These are phyloP conservation scores for Clavispora phyllophila DNA, from an alignment of 805 yeast species.

Conservation along the genomic window DNA sequence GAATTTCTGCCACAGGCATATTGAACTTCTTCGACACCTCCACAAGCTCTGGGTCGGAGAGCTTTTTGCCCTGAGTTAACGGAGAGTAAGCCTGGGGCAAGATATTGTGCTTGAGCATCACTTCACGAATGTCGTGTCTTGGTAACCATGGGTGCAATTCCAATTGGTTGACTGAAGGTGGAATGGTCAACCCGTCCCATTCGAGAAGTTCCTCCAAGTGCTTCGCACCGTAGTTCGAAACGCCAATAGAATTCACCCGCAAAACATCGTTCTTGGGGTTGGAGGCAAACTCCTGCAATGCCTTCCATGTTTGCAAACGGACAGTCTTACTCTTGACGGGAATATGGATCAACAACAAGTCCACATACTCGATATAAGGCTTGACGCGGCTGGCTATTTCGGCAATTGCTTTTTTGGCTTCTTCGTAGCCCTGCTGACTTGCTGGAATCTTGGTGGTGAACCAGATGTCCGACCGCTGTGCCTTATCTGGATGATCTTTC, in stretches of 20 bases:
- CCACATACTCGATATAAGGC: slow-evolving; percentile 32
- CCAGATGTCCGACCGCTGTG: slow-evolving; percentile 29
- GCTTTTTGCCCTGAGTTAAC: slow-evolving; percentile 56
- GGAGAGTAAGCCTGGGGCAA: slow-evolving; percentile 78
- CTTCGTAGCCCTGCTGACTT: slow-evolving; percentile 38
- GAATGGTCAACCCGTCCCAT: slow-evolving; percentile 46
- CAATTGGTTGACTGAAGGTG: slow-evolving; percentile 72
- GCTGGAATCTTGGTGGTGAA: slow-evolving; percentile 33
- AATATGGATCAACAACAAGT: slow-evolving; percentile 44
- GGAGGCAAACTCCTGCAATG: slow-evolving; percentile 66
- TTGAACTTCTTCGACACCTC: slow-evolving; percentile 46
- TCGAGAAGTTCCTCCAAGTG: slow-evolving; percentile 57
- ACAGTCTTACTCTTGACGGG: slow-evolving; percentile 38
- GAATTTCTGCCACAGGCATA: slow-evolving; percentile 54
- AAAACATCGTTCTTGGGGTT: slow-evolving; percentile 47
- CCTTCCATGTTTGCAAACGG: slow-evolving; percentile 62
- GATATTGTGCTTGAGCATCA: slow-evolving; percentile 50
- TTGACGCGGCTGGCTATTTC: slow-evolving; percentile 49
- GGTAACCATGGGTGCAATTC: slow-evolving; percentile 85
- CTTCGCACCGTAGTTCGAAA: slow-evolving; percentile 62
- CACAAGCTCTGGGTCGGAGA: slow-evolving; percentile 49
- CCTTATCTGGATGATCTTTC: slow-evolving; percentile 32
- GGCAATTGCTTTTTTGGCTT: slow-evolving; percentile 55
- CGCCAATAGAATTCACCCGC: slow-evolving; percentile 63
- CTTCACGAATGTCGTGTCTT: slow-evolving; percentile 57